Conservation (phyloP, 1,139 yeast genomes). For the Taiozyma onychis region DNA sequence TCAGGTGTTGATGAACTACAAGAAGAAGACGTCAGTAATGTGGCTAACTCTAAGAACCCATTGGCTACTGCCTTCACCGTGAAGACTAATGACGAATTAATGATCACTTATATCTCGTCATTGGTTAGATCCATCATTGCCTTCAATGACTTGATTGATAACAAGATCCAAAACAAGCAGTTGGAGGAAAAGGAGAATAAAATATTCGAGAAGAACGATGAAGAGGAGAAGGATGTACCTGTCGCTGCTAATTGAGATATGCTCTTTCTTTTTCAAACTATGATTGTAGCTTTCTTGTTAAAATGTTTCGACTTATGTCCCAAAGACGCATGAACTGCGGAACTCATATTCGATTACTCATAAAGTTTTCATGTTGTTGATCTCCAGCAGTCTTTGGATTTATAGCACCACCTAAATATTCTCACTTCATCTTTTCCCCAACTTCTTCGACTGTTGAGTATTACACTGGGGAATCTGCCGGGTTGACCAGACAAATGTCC, state of each 20-base stretch:
- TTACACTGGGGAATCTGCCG: no score
- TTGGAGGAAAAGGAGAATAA: constrained; percentile 31
- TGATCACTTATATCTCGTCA: constrained; percentile 87
- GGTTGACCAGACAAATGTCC: no score
- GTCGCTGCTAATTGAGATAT: not conserved
- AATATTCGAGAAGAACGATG: constrained; percentile 17
- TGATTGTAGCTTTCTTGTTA: not conserved
- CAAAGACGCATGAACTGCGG: not conserved
- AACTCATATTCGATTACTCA: not conserved
- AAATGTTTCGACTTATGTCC: not conserved
- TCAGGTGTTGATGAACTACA: constrained; percentile 26
- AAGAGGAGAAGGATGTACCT: constrained; percentile 7
- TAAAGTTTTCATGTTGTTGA: no score
- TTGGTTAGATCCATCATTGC: constrained; percentile 93
- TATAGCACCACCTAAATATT: no score
- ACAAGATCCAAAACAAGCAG: constrained; percentile 79
- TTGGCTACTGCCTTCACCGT: constrained; percentile 79
- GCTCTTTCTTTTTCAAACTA: not conserved
- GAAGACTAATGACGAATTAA: constrained; percentile 92
- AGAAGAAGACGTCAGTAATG: constrained; percentile 17
- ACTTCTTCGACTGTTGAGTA: no score
- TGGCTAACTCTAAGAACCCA: constrained; percentile 32
- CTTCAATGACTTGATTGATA: constrained; percentile 93
- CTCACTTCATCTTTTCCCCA: no score
- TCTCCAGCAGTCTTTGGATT: no score